Evolutionary conservation across 176 grass and related monocot genomes (phyloP).

Genomic region (Avena sativa): DNA sequence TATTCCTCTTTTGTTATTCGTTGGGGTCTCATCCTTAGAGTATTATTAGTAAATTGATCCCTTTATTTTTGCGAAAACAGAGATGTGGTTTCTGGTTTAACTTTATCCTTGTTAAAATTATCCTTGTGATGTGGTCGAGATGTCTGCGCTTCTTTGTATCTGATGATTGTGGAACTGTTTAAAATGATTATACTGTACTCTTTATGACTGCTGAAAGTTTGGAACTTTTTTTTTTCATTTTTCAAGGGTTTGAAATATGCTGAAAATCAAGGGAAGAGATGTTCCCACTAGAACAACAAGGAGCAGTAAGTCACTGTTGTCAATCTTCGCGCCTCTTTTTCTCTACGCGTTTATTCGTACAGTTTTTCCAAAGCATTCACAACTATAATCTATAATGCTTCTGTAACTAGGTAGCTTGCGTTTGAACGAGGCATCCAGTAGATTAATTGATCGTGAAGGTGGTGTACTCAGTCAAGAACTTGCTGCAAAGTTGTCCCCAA

Average conservation of each 20-base stretch:
- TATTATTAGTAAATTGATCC: neutral
- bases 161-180: neutral
- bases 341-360: neutral
- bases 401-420: neutral
- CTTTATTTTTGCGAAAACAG: neutral
- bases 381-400: neutral
- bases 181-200: neutral
- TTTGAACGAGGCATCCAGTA: neutral
- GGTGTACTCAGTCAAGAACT: neutral
- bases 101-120: neutral
- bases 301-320: neutral
- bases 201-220: neutral
- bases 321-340: neutral
- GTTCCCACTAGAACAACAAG: neutral
- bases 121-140: neutral
- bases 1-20: neutral
- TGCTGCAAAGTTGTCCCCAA: neutral
- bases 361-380: neutral
- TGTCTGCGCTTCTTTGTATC: neutral
- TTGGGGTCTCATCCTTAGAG: neutral
- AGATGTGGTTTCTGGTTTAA: neutral
- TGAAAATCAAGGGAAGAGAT: neutral
- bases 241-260: neutral
- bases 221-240: neutral
- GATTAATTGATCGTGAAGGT: neutral